phyloP scores from a whole-genome alignment of 176 grass and related monocot species.

The Oryza punctata region DNA sequence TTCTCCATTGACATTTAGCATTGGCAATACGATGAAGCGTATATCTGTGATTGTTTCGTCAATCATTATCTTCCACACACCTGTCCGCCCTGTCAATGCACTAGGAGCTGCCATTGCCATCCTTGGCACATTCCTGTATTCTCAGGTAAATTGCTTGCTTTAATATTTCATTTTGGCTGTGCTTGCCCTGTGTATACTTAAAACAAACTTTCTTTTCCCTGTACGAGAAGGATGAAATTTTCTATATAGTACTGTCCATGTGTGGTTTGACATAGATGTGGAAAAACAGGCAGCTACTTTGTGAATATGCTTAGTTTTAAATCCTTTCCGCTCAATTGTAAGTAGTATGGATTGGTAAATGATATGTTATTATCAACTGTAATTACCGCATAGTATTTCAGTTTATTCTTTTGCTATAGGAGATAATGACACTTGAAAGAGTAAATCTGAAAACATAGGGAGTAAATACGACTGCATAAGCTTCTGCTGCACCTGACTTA shows the following conservation, averaged over 20 bases:
- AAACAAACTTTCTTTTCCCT: not conserved
- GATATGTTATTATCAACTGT: not conserved
- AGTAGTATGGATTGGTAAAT: slow-evolving; percentile 16
- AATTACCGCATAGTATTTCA: not conserved
- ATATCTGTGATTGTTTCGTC: slow-evolving; percentile 95
- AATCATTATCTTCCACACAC: slow-evolving; percentile 92
- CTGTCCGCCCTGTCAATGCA: slow-evolving; percentile 79
- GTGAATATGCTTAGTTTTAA: not conserved
- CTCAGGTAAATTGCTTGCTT: slow-evolving; percentile 69
- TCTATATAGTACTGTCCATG: slow-evolving; percentile 3
- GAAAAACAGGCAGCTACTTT: slow-evolving; percentile 7
- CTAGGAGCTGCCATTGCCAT: slow-evolving; percentile 93
- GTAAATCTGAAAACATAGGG: not conserved
- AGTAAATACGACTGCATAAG: not conserved
- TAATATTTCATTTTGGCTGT: slow-evolving; percentile 1
- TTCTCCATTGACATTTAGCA: slow-evolving; percentile 88
- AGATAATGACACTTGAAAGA: not conserved
- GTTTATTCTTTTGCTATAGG: not conserved
- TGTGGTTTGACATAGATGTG: not conserved
- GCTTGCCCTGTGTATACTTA: not conserved
- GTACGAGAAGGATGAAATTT: not conserved
- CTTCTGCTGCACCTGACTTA: not conserved
- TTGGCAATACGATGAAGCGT: slow-evolving; percentile 97
- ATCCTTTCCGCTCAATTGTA: not conserved
- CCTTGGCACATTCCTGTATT: slow-evolving; percentile 93